Evolutionary conservation across 257 asterid genomes (phyloP), one percentile per base, ranked within the genome.

Genomic region (Solanum bukasovii): DNA sequence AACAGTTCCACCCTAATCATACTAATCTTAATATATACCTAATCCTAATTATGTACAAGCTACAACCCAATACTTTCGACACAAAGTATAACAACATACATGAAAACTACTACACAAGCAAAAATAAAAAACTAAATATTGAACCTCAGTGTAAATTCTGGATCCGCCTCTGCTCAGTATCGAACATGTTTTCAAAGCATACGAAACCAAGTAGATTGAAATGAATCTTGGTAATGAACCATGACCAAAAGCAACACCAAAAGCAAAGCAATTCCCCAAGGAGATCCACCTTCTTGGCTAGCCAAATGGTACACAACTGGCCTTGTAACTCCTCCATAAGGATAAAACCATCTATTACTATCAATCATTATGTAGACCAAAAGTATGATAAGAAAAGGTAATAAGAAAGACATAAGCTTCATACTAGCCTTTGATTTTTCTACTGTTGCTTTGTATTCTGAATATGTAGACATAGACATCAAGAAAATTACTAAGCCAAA

Each of bases 201-300:
- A 25, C 94, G 89, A 91, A 95, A 94, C 95, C 93, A 94, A 63
- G 89, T 79, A 23, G 93, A 91, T 38, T 91, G 93, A 84, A 93
- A 89, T 4, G 92, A 91, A 10, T 92, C 83, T 33, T 93, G 98
- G 79, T 89, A 91, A 73, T 92, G 88, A 37, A 90, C 92, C 93
- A 94, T 77, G 37, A 92, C 91, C 87, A 94, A 90, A 72, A 95
- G 91, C 88, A 94, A 11, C 89, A 87, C 88, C 88, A 94, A 87
- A 21, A 89, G 84, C 68, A 92, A 31, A 72, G 89, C 59, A 92
- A 95, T n/a, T 52, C 92, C 92, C 93, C 90, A 88, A 16, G 95
- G 93, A 42, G 90, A 88, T n/a, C 91, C 37, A 6, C 93, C 95
- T 29, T 90, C 94, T 7, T 87, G 65, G 27, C 21, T n/a, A 49